Percentiles rank a stretch among this genome's conserved stretches.
Evolutionary conservation across 129 eudicot genomes (phyloP).

Genomic region (Escallonia rubra): DNA sequence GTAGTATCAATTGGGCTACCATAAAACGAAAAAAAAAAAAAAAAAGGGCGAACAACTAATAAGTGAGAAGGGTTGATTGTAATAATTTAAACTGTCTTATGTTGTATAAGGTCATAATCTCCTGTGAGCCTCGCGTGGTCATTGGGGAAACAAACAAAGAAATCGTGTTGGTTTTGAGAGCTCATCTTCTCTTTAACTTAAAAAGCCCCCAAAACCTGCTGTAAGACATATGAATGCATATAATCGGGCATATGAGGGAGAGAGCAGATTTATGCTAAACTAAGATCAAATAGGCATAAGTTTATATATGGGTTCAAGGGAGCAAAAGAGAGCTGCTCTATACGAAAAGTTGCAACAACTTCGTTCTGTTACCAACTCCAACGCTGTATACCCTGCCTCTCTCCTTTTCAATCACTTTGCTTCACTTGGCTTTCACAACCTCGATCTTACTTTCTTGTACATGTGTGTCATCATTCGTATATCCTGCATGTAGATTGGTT

Average conservation of each 20-base stretch:
- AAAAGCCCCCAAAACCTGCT: slow-evolving; percentile 5
- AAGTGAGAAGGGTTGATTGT: no score
- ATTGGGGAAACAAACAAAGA: slow-evolving; percentile 25
- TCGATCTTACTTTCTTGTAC: no score
- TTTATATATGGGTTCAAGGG: slow-evolving; percentile 19
- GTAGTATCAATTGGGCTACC: no score
- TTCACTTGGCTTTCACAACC: background rate
- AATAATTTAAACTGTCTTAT: no score
- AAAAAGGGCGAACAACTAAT: no score
- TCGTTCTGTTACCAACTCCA: slow-evolving; percentile 38
- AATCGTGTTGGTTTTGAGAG: slow-evolving; percentile 10
- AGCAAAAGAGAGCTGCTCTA: slow-evolving; percentile 27
- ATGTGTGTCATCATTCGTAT: no score
- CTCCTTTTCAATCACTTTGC: background rate
- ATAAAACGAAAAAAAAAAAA: no score
- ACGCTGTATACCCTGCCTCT: slow-evolving; percentile 22
- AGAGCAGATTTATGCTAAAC: background rate
- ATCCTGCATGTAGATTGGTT: no score
- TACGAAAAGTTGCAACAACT: slow-evolving; percentile 34
- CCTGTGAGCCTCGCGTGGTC: slow-evolving; percentile 13
- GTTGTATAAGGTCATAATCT: slow-evolving; percentile 12
- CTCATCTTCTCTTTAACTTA: background rate
- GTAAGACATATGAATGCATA: no score
- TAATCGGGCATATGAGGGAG: background rate
- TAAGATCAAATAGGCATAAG: slow-evolving; percentile 3